phyloP scores from a whole-genome alignment of 345 rosid species.

The Triadica sebifera region DNA sequence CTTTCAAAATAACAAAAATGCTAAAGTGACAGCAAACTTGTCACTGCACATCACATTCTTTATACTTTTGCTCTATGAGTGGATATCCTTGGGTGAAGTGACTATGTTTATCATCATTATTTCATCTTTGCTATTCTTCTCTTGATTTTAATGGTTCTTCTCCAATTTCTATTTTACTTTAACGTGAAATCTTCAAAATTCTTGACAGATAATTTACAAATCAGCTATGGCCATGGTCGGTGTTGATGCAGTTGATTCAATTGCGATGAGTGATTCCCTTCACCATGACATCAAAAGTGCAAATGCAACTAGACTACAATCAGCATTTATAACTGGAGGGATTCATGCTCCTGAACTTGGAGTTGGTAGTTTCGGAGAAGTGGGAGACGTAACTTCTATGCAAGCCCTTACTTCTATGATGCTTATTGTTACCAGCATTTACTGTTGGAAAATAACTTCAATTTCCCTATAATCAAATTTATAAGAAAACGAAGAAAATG shows the following conservation, averaged over 20 bases:
- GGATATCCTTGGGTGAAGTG: neutral
- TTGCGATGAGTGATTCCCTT: constrained; percentile 87
- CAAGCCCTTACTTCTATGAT: constrained; percentile 52
- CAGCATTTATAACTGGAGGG: constrained; percentile 69
- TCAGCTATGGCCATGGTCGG: constrained; percentile 73
- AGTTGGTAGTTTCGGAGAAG: constrained; percentile 54
- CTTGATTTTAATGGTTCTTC: neutral
- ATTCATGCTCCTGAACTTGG: constrained; percentile 83
- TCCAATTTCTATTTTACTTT: neutral
- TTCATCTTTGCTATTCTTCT: neutral
- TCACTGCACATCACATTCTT: too few species aligned
- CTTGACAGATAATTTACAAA: constrained; percentile 69
- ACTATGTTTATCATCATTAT: neutral
- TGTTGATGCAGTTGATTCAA: constrained; percentile 51
- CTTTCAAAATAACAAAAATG: too few species aligned
- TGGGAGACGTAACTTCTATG: constrained; percentile 53
- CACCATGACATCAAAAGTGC: constrained; percentile 92
- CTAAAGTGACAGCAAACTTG: too few species aligned
- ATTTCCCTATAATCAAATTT: too few species aligned
- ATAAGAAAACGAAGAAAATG: too few species aligned
- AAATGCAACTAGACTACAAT: constrained; percentile 72
- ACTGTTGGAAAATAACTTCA: too few species aligned
- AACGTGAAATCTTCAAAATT: neutral
- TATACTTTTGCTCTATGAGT: too few species aligned
- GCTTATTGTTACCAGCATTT: constrained; percentile 74